phyloP scores from a whole-genome alignment of 2,329 filamentous ascomycete genomes.

The Cordyceps cateniannulata region DNA sequence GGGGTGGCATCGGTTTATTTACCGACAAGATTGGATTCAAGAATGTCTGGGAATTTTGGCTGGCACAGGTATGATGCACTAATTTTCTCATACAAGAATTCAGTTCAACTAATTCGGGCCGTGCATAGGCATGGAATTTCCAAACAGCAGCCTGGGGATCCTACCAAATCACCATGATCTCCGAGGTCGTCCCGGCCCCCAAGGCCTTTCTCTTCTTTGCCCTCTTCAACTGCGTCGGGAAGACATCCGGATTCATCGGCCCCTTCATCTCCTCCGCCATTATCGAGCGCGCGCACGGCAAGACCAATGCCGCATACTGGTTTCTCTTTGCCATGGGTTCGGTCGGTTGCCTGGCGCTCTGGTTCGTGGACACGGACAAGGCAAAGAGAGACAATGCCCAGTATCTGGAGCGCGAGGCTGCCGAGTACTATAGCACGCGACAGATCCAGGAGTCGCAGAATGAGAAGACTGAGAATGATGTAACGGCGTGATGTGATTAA shows the following conservation, averaged over 20 bases:
- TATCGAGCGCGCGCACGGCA: slow-evolving; percentile 14
- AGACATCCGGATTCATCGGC: slow-evolving; percentile 21
- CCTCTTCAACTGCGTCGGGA: slow-evolving; percentile 19
- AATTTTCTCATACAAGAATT: too few relatives aligned
- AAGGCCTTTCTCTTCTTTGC: slow-evolving; percentile 20
- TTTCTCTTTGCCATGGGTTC: slow-evolving; percentile 18
- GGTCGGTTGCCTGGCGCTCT: slow-evolving; percentile 14
- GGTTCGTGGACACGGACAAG: slow-evolving; percentile 18
- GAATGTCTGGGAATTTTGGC: slow-evolving; percentile 17
- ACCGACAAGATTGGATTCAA: slow-evolving; percentile 17
- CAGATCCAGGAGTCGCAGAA: slow-evolving; percentile 57
- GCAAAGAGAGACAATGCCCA: slow-evolving; percentile 17
- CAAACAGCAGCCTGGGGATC: slow-evolving; percentile 15
- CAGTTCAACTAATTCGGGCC: neutral
- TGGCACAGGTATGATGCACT: slow-evolving; percentile 2
- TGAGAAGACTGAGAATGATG: neutral
- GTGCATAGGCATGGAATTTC: slow-evolving; percentile 15
- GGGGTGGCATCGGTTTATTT: slow-evolving; percentile 18
- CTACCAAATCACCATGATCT: slow-evolving; percentile 20
- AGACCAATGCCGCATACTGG: slow-evolving; percentile 17
- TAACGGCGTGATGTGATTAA: neutral
- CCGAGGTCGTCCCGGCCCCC: slow-evolving; percentile 18
- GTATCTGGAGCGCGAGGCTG: slow-evolving; percentile 37
- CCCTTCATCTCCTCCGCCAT: slow-evolving; percentile 20
- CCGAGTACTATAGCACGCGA: slow-evolving; percentile 54